Evolutionary conservation across 2,329 filamentous ascomycete species (phyloP), one percentile per base, ranked within the genome.

Genomic region (Pseudocercospora pini-densiflorae): DNA sequence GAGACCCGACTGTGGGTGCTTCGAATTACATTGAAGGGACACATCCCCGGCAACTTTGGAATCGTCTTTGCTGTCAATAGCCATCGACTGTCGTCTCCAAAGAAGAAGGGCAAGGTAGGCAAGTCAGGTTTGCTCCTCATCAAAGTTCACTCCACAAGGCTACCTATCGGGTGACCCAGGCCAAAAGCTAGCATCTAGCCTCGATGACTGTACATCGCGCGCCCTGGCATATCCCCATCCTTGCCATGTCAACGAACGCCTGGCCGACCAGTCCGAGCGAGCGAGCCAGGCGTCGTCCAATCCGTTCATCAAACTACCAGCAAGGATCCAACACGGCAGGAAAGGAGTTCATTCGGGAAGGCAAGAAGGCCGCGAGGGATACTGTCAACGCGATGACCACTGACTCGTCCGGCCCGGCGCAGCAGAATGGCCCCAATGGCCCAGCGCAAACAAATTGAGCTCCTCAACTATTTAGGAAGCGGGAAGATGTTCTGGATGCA

Each of bases 301-400:
- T 62, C 67, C 10, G 59, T 67, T 54, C 67, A 43, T 63, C 64
- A 36, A 67, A 65, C 63, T 67, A 68, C 29, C 68, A 73, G 23
- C 51, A 59, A 12, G 67, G 61, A 55, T 51, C 68, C 14, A 70
- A 68, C 21, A 59, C 69, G 14, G 71, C 75, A 63, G 68, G 70
- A 45, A 76, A 74, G 71, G 82, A 85, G 77, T 76, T 80, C 62
- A 87, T 88, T 63, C 81, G 82, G 62, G 85, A 87, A 76, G 85
- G 84, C 62, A 89, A 89, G 73, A 84, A 88, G 73, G 86, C 84
- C 75, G 86, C 86, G 57, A 87, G 86, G 77, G 85, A 86, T 45
- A 81, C 87, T 61, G 81, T 88, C 74, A 85, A 83, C 45, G 85
- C 86, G n/a, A 81, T 81, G 51, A 74, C 81, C 49, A 77, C 23